Conservation (phyloP, 495 filamentous ascomycete genomes). For the Massariosphaeria phaeospora region DNA sequence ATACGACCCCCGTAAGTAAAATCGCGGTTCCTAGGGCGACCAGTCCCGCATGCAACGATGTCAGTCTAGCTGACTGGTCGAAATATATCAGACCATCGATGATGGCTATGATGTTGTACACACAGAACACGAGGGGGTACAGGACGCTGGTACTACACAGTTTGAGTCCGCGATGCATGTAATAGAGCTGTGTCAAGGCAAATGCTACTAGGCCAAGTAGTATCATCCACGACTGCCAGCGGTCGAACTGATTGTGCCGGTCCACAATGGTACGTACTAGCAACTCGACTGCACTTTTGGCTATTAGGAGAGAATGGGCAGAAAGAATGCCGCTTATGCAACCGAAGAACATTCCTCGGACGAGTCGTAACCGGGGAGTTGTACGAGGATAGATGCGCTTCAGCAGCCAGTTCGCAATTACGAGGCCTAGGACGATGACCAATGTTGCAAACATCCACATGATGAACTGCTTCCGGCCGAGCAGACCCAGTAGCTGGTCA, state of each 20-base stretch:
- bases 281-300: conserved; percentile 94
- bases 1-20: conserved; percentile 80
- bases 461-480: conserved; percentile 72
- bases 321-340: conserved; percentile 81
- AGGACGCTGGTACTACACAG: conserved; percentile 92
- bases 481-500: conserved; percentile 69
- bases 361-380: conserved; percentile 66
- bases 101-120: conserved; percentile 99
- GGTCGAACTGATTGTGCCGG: conserved; percentile 86
- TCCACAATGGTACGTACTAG: conserved; percentile 90
- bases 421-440: conserved; percentile 63
- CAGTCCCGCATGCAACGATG: conserved; percentile 68
- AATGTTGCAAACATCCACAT: conserved; percentile 82
- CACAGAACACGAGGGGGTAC: conserved; percentile 97
- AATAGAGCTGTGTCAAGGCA: conserved; percentile 89
- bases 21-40: conserved; percentile 85
- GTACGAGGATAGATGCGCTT: conserved; percentile 53
- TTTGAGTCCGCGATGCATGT: conserved; percentile 87
- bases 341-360: conserved; percentile 82
- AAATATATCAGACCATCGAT: conserved; percentile 97
- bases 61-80: conserved; percentile 74
- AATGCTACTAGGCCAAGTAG: conserved; percentile 74
- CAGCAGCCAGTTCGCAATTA: conserved; percentile 54
- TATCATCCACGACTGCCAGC: conserved; percentile 96
- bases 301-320: conserved; percentile 85